These are phyloP conservation scores for Solanum phureja DNA, from an alignment of 257 asterid genomes.

Conservation along the genomic window DNA sequence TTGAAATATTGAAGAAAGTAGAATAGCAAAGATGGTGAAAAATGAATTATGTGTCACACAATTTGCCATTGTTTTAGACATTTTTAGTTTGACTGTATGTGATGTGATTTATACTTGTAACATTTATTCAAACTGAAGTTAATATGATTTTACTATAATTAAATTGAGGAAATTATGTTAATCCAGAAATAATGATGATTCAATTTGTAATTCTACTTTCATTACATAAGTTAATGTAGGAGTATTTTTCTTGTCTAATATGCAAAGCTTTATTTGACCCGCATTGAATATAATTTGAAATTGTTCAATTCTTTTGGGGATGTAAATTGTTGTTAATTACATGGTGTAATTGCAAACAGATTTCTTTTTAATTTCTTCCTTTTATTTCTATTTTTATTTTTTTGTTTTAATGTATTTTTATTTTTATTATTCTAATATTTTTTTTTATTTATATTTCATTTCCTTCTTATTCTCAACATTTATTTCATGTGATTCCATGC, in stretches of 20 bases:
- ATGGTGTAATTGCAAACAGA: too few relatives aligned
- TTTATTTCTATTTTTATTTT: too few relatives aligned
- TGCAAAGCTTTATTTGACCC: too few relatives aligned
- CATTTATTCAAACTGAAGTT: background rate
- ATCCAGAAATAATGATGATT: background rate
- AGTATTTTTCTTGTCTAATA: background rate
- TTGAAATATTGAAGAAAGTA: constrained; percentile 1
- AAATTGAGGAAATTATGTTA: background rate
- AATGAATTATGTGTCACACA: background rate
- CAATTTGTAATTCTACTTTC: background rate
- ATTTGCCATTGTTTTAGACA: constrained; percentile 1
- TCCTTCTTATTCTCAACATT: too few relatives aligned
- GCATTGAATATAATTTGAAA: too few relatives aligned
- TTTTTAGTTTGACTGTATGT: background rate
- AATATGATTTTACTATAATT: background rate
- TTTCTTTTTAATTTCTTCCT: too few relatives aligned
- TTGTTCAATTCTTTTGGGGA: too few relatives aligned
- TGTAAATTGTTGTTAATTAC: too few relatives aligned
- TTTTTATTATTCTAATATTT: too few relatives aligned
- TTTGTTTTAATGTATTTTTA: too few relatives aligned
- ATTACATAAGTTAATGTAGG: background rate
- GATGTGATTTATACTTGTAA: background rate
- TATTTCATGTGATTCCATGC: too few relatives aligned
- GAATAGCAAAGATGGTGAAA: background rate
- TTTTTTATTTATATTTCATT: too few relatives aligned